phyloP scores from a whole-genome alignment of 441 rosid species.

The Gossypium davidsonii region DNA sequence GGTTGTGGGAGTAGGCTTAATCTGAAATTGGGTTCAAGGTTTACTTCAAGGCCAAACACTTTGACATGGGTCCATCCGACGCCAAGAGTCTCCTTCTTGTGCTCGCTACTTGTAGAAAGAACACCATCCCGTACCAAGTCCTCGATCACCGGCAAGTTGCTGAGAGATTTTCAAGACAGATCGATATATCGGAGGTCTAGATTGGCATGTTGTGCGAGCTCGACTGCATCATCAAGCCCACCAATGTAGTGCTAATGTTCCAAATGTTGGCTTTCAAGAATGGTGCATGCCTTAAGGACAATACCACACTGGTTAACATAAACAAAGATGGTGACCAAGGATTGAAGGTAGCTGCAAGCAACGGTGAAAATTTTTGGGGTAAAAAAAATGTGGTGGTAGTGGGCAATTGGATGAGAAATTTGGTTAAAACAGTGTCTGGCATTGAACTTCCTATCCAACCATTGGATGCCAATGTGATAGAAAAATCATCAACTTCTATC shows the following conservation, averaged over 20 bases:
- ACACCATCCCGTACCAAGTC: slow-evolving; percentile 27
- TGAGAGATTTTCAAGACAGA: slow-evolving; percentile 36
- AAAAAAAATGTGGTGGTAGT: slow-evolving; percentile 64
- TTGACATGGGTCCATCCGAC: slow-evolving; percentile 60
- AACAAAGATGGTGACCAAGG: slow-evolving; percentile 38
- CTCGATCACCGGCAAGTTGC: slow-evolving; percentile 31
- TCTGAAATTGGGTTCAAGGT: slow-evolving; percentile 65
- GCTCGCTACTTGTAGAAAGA: slow-evolving; percentile 39
- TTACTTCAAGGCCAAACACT: slow-evolving; percentile 56
- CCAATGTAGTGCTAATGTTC: slow-evolving; percentile 81
- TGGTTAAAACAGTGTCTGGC: slow-evolving; percentile 43
- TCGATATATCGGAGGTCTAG: slow-evolving; percentile 61
- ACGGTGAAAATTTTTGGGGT: slow-evolving; percentile 46
- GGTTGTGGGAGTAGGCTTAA: slow-evolving; percentile 66
- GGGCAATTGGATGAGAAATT: slow-evolving; percentile 70
- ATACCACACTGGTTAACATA: slow-evolving; percentile 41
- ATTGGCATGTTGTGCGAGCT: slow-evolving; percentile 42
- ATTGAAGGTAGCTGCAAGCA: slow-evolving; percentile 25
- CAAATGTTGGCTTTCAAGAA: slow-evolving; percentile 48
- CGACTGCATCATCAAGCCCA: slow-evolving; percentile 78
- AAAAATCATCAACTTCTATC: no score
- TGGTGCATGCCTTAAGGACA: slow-evolving; percentile 64
- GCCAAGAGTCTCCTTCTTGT: slow-evolving; percentile 35
- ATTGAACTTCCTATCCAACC: slow-evolving; percentile 53
- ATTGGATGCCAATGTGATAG: slow-evolving; percentile 52